Evolutionary conservation across 352 stramenopile genomes (phyloP).

Genomic region (Aphanomyces astaci): DNA sequence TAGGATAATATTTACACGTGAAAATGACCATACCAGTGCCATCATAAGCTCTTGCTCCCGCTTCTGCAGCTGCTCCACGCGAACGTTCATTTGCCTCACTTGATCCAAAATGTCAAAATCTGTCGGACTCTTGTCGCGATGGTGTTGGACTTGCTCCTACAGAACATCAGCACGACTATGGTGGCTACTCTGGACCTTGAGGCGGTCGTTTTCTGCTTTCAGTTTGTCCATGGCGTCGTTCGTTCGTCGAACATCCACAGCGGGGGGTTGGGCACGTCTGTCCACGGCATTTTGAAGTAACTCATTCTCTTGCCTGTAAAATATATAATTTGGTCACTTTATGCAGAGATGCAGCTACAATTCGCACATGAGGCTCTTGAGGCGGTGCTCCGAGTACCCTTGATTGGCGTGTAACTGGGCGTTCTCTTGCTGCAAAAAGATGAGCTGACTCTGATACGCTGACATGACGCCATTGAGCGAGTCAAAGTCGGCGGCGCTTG

Average conservation of each 20-base stretch:
- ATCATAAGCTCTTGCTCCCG: conserved; percentile 81
- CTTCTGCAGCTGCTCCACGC: conserved; percentile 60
- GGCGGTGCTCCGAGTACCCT: conserved; percentile 19
- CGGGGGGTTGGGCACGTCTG: conserved; percentile 19
- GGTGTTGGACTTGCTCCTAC: conserved; percentile 12
- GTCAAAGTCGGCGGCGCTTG: conserved; percentile 18
- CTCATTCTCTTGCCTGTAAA: conserved; percentile 47
- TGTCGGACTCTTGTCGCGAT: not conserved
- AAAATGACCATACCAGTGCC: conserved; percentile 37
- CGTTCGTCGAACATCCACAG: conserved; percentile 18
- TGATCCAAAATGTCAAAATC: conserved; percentile 18
- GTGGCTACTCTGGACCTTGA: not conserved
- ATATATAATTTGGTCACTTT: not conserved
- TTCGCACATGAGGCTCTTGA: conserved; percentile 7
- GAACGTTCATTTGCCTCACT: conserved; percentile 34
- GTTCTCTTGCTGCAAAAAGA: conserved; percentile 57
- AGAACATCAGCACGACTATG: not conserved
- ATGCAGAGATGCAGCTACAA: no score
- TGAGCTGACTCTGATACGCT: conserved; percentile 43
- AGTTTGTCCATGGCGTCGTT: conserved; percentile 24
- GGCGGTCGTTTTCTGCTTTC: conserved; percentile 17
- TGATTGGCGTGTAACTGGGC: conserved; percentile 34
- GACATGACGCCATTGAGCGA: conserved; percentile 24
- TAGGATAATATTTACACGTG: not conserved
- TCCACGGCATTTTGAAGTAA: conserved; percentile 27